Evolutionary conservation across 129 eudicot species (phyloP).

Genomic region (Escallonia herrerae): DNA sequence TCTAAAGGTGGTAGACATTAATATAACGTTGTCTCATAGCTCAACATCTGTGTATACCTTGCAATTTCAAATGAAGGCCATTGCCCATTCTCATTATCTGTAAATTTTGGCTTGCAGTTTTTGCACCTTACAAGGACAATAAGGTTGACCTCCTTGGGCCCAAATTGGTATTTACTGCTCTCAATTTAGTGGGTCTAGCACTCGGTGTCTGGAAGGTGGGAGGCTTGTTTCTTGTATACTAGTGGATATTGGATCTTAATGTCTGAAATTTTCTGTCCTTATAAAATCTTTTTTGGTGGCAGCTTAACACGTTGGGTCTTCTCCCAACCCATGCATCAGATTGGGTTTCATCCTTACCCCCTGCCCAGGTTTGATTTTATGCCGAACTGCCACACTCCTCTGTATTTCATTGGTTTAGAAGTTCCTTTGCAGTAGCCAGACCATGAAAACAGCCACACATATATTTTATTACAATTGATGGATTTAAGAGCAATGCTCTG

Average conservation of each 20-base stretch:
- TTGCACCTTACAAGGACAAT: conserved; percentile 80
- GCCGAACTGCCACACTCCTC: background rate
- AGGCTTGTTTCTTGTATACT: background rate
- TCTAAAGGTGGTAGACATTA: too few species aligned
- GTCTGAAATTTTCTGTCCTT: background rate
- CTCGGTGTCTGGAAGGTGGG: conserved; percentile 84
- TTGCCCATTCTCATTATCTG: background rate
- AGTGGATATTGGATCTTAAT: background rate
- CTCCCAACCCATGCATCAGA: conserved; percentile 95
- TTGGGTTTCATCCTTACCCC: conserved; percentile 96
- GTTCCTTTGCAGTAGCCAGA: background rate
- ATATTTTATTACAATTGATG: background rate
- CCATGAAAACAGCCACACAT: background rate
- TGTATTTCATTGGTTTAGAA: background rate
- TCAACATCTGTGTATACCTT: background rate
- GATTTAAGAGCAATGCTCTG: background rate
- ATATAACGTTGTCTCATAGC: background rate
- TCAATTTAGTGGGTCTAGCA: conserved; percentile 68
- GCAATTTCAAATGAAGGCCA: background rate
- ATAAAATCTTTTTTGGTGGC: conserved; percentile 9
- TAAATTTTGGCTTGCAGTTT: conserved; percentile 37
- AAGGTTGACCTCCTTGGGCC: conserved; percentile 85
- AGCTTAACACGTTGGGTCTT: conserved; percentile 86
- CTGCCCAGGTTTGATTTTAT: conserved; percentile 53
- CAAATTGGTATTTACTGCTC: conserved; percentile 59